These are phyloP conservation scores for Penicillium diatomitis DNA, from an alignment of 495 filamentous ascomycete species.

Conservation along the genomic window DNA sequence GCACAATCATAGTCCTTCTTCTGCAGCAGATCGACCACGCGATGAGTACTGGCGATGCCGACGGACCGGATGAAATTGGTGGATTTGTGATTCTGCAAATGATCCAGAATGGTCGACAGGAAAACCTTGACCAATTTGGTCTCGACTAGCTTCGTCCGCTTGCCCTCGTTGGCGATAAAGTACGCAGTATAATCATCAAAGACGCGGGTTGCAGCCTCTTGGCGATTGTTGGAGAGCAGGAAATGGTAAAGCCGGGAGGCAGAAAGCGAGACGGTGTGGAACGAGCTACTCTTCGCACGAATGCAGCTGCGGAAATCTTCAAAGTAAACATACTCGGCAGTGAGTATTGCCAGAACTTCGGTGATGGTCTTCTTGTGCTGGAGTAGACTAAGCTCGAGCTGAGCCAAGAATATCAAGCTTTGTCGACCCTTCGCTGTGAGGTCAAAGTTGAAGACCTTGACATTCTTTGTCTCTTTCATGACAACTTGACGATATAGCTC, in stretches of 20 bases:
- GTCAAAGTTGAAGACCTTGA: conserved; percentile 14
- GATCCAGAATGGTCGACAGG: conserved; percentile 18
- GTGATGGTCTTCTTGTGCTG: conserved; percentile 21
- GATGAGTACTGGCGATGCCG: conserved; percentile 26
- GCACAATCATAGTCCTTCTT: conserved; percentile 18
- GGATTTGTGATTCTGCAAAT: conserved; percentile 25
- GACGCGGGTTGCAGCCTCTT: conserved; percentile 11
- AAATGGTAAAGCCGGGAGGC: conserved; percentile 25
- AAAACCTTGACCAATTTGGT: conserved; percentile 20
- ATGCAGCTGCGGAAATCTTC: conserved; percentile 26
- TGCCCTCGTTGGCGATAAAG: conserved; percentile 24
- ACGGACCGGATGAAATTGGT: conserved; percentile 29
- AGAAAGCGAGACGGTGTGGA: conserved; percentile 18
- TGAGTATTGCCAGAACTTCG: conserved; percentile 27
- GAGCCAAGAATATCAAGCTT: conserved; percentile 29
- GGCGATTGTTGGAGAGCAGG: conserved; percentile 18
- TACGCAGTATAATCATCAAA: conserved; percentile 18
- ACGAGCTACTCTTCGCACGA: conserved; percentile 19
- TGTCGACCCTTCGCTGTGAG: conserved; percentile 23
- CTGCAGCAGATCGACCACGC: conserved; percentile 19
- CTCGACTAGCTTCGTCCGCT: conserved; percentile 20
- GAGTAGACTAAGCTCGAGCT: conserved; percentile 27
- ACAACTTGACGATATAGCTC: conserved; percentile 31
- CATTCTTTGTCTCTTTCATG: conserved; percentile 17
- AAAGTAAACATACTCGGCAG: conserved; percentile 30